Evolutionary conservation across 2,329 filamentous ascomycete genomes (phyloP), one percentile per base, ranked within the genome.

Genomic region (Chaetomium globosum): DNA sequence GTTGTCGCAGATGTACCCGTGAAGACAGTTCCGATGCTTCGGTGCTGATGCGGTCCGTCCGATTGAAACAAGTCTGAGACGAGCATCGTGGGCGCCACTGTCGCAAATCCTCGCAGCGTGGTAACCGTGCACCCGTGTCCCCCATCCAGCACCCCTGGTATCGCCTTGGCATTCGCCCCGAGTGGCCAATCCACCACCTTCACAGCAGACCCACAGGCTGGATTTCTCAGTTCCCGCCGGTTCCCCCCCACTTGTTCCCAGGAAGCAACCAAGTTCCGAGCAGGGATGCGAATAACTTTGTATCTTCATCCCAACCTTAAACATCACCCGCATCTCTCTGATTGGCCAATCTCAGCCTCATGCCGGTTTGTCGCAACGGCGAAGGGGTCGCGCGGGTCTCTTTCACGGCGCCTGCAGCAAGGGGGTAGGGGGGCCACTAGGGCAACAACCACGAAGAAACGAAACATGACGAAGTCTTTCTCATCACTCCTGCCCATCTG

Each of bases 11-110:
- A 51, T 46, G 59, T n/a, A 39, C 33, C 12, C 12, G 54, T 58
- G 28, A 46, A 58, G 48, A 65, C 49, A 36, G n/a, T 59, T 36
- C 53, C 62, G 61, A 65, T 28, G 28, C 30, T 31, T 59, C 68
- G 70, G 70, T 57, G 51, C 26, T 48, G 63, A 60, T 56, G 69
- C 64, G 65, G 69, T 72, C 71, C 70, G 71, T 67, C 55, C 31
- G 49, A 71, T 72, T 72, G 72, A 73, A 73, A 73, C 72, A 60
- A 56, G 63, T 12, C 66, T 73, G 72, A 72, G 72, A 73, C 72
- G 65, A 61, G 67, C 65, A 70, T 62, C 52, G 66, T 60, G 67
- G 65, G 65, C 67, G 68, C 71, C 68, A 72, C 61, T 69, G 72
- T 73, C 69, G 65, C 71, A 73, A 66, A 69, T 67, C 54, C 59